phyloP scores from a whole-genome alignment of 805 yeast genomes.

The Schwanniomyces pseudopolymorphus region DNA sequence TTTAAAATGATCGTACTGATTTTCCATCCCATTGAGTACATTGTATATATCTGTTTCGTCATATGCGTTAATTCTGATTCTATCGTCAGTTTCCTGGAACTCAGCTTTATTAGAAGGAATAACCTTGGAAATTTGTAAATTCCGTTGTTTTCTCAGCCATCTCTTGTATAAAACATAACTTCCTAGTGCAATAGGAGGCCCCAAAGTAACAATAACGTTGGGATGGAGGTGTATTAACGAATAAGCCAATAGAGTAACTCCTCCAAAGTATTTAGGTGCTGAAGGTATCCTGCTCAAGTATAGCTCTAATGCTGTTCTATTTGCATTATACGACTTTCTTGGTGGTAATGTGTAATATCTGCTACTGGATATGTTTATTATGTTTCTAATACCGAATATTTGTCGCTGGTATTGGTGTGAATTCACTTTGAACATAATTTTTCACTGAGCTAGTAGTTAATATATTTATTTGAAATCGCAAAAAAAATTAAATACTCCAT shows the following conservation, averaged over 20 bases:
- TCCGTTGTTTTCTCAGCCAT: slow-evolving; percentile 10
- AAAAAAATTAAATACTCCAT: background rate
- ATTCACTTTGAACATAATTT: background rate
- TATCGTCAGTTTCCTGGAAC: slow-evolving; percentile 6
- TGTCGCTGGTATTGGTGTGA: background rate
- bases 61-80: slow-evolving; percentile 23
- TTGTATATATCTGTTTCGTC: slow-evolving; percentile 31
- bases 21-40: slow-evolving; percentile 36
- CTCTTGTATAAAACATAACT: slow-evolving; percentile 21
- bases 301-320: slow-evolving; percentile 19
- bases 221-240: slow-evolving; percentile 37
- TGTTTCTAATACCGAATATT: background rate
- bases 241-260: slow-evolving; percentile 22
- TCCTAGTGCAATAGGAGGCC: slow-evolving; percentile 35
- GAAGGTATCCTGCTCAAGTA: slow-evolving; percentile 29
- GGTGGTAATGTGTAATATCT: slow-evolving; percentile 24
- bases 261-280: slow-evolving; percentile 27
- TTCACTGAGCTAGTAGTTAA: background rate
- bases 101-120: slow-evolving; percentile 4
- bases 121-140: slow-evolving; percentile 15
- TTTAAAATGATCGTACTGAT: slow-evolving; percentile 35
- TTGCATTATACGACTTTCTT: slow-evolving; percentile 28
- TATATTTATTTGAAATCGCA: background rate
- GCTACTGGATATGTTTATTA: background rate
- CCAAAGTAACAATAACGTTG: slow-evolving; percentile 30